phyloP scores from a whole-genome alignment of 305 asterid species.

The Fraxinus nigra region DNA sequence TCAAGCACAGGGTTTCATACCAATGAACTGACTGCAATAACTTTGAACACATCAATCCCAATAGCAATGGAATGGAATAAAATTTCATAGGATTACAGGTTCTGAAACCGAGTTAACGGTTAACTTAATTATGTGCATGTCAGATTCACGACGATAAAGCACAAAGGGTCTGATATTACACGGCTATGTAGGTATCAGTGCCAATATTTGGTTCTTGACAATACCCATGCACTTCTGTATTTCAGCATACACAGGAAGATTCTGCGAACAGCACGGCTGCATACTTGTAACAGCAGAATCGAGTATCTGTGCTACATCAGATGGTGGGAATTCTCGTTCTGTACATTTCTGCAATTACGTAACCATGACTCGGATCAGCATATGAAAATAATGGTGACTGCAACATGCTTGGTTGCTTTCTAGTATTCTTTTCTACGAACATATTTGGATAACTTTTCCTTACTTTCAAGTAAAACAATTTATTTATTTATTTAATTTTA shows the following conservation, averaged over 20 bases:
- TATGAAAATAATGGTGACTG: not conserved
- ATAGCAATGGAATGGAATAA: not conserved
- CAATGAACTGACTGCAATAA: not conserved
- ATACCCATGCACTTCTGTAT: slow-evolving; percentile 95
- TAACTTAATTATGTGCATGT: not conserved
- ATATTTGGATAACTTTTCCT: not conserved
- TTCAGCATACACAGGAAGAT: slow-evolving; percentile 70
- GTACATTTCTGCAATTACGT: slow-evolving; percentile 73
- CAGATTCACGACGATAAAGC: not conserved
- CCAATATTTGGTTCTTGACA: slow-evolving; percentile 90
- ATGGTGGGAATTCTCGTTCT: slow-evolving; percentile 90
- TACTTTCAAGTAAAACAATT: not conserved
- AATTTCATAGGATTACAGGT: not conserved
- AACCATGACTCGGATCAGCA: not conserved
- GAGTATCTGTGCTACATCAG: slow-evolving; percentile 83
- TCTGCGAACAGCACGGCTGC: slow-evolving; percentile 79
- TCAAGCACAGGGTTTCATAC: not conserved
- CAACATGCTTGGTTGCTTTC: not conserved
- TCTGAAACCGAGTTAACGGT: not conserved
- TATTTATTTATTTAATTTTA: not conserved
- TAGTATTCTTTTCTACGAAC: not conserved
- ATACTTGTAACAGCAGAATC: slow-evolving; percentile 83
- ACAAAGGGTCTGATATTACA: not conserved
- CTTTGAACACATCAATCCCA: not conserved
- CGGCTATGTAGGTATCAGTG: slow-evolving; percentile 75